phyloP scores from a whole-genome alignment of 2,329 filamentous ascomycete species.

The Rutstroemia sydowiana region DNA sequence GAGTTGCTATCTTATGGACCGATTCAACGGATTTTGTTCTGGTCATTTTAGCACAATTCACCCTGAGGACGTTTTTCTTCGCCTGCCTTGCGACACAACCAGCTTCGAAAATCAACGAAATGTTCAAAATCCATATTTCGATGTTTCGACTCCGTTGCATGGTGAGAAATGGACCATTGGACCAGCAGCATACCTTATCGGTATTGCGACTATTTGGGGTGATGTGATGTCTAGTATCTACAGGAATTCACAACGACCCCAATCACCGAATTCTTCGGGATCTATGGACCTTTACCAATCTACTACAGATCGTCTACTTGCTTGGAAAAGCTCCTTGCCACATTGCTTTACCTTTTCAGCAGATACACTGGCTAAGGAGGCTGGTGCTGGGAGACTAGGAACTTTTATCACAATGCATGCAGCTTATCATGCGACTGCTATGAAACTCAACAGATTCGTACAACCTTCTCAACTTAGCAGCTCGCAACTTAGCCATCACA shows the following conservation, averaged over 20 bases:
- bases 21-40: slow-evolving; percentile 53
- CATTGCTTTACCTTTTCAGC: slow-evolving; percentile 45
- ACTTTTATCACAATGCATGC: slow-evolving; percentile 58
- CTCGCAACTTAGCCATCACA: slow-evolving; percentile 37
- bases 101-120: slow-evolving; percentile 55
- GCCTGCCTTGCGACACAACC: slow-evolving; percentile 54
- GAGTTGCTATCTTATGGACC: slow-evolving; percentile 63
- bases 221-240: slow-evolving; percentile 55
- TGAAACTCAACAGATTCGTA: slow-evolving; percentile 58
- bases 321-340: slow-evolving; percentile 54
- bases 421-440: slow-evolving; percentile 55
- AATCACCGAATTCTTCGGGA: slow-evolving; percentile 27
- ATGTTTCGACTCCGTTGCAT: slow-evolving; percentile 39
- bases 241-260: slow-evolving; percentile 34
- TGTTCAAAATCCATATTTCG: slow-evolving; percentile 52
- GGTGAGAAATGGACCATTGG: slow-evolving; percentile 30
- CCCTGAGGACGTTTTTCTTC: slow-evolving; percentile 58
- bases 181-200: slow-evolving; percentile 50
- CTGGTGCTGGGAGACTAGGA: slow-evolving; percentile 46
- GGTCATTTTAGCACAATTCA: slow-evolving; percentile 49
- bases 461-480: slow-evolving; percentile 36
- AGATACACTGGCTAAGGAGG: slow-evolving; percentile 50
- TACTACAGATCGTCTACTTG: slow-evolving; percentile 44
- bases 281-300: slow-evolving; percentile 42
- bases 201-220: slow-evolving; percentile 59